These are phyloP conservation scores for Pichia exigua DNA, from an alignment of 805 yeast genomes.

Conservation along the genomic window DNA sequence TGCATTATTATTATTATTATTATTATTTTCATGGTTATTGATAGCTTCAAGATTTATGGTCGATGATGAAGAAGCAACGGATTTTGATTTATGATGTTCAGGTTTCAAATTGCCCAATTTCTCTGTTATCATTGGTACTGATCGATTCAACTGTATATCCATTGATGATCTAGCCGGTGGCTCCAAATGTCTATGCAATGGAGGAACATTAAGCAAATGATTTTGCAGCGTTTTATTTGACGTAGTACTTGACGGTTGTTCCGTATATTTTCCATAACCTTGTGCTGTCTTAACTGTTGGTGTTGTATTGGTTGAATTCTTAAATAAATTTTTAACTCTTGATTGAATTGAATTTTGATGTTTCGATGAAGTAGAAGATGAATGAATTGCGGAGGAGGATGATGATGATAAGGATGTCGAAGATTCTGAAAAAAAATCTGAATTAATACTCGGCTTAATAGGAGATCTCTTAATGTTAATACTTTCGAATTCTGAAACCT, in stretches of 20 bases:
- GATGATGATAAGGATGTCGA: slow-evolving; percentile 5
- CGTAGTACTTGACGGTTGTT: slow-evolving; percentile 11
- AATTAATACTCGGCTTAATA: background rate
- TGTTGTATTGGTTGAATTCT: slow-evolving; percentile 31
- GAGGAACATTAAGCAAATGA: background rate
- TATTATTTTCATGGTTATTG: no score
- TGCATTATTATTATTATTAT: background rate
- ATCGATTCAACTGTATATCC: background rate
- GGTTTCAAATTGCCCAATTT: background rate
- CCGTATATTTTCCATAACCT: slow-evolving; percentile 78
- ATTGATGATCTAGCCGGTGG: background rate
- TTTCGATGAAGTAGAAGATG: slow-evolving; percentile 16
- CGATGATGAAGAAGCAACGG: background rate
- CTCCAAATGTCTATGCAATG: background rate
- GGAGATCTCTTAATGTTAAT: background rate
- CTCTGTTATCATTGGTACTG: background rate
- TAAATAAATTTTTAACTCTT: slow-evolving; percentile 44
- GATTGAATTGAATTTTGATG: slow-evolving; percentile 37
- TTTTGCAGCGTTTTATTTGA: background rate
- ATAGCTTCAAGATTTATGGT: background rate
- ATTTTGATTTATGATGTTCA: background rate
- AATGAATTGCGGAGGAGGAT: background rate
- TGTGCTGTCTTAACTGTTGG: slow-evolving; percentile 55
- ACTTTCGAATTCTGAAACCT: background rate
- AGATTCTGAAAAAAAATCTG: slow-evolving; percentile 12